A percentile compares a stretch with the other conserved stretches of the same genome.
These are phyloP conservation scores for Ampelomyces quisqualis DNA, from an alignment of 2,329 filamentous ascomycete genomes.

Conservation along the genomic window DNA sequence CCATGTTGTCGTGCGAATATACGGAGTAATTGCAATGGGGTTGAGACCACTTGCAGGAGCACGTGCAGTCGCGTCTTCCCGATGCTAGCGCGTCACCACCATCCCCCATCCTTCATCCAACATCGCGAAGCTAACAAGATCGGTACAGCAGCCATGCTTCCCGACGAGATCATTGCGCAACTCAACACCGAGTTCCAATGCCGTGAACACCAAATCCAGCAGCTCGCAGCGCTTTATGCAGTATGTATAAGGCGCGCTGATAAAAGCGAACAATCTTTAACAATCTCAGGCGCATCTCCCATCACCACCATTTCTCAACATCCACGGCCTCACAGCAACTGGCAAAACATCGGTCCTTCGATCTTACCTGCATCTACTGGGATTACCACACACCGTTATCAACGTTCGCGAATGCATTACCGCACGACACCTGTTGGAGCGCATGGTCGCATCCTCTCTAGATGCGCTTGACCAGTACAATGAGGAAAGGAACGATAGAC, in stretches of 20 bases:
- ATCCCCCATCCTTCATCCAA: constrained; percentile 1
- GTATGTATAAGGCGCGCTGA: constrained; percentile 30
- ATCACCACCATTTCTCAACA: constrained; percentile 70
- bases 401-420: constrained; percentile 77
- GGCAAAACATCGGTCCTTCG: constrained; percentile 76
- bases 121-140: neutral
- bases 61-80: constrained; percentile 26
- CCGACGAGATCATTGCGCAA: constrained; percentile 39
- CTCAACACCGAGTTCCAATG: constrained; percentile 45
- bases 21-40: no score
- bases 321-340: constrained; percentile 83
- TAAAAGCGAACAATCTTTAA: constrained; percentile 16
- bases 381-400: constrained; percentile 61
- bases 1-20: no score
- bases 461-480: constrained; percentile 47
- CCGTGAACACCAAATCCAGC: constrained; percentile 51
- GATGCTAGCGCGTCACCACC: constrained; percentile 15
- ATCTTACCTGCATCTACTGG: constrained; percentile 58
- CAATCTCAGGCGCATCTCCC: constrained; percentile 61
- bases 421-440: constrained; percentile 73
- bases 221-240: constrained; percentile 49
- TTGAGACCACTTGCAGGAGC: no score
- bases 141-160: constrained; percentile 38
- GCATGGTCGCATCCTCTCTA: constrained; percentile 58
- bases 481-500: constrained; percentile 38